Base-by-base conservation (phyloP, 164 flowering plant species). In the Malania oleifera region DNA sequence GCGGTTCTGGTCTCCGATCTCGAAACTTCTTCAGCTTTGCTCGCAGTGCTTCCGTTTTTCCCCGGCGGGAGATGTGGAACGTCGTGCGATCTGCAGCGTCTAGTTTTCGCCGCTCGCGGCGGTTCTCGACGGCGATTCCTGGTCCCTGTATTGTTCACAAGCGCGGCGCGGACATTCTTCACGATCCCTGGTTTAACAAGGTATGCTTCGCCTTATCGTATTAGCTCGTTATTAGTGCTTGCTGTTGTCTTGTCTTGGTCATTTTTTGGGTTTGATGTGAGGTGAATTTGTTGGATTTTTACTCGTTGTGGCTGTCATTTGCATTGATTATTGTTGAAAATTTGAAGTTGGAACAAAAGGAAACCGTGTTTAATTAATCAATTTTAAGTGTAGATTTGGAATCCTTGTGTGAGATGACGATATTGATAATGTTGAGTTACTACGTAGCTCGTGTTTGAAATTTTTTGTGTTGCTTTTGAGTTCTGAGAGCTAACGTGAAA, bases 121-220 rank as follows among this genome's bases (percentile, higher is more conserved):
- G 79, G 64, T 73, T 76, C 64, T 75, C 79, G 49, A 62, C 86
- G 17, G 79, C 76, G 71, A 82, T 89, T 56, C 88, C 97, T 8
- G 91, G 89, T 46, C 96, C 99, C 24, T 83, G 83, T 62, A 90
- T 93, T 23, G 89, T 93, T 17, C 95, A 90, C 73, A 93, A 93
- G 77, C 95, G 99, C 1, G 97, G 99, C 15, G 74, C 99, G 39
- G 99, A 93, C 72, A 93, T 93, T 71, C 96, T 93, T 29, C 97
- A 90, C 54, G 99, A 90, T 79, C 97, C 99, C 0, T 93, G 97
- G 99, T 93, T 88, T 58, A 93, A 93, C 63, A 93, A 93, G 97
- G 99, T 91, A 23, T 10, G 1, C 0, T 24, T 50, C 14, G 2
- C 24, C 5, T 24, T 23, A 5, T 50, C 0, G 14, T 23, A 23